phyloP scores from a whole-genome alignment of 2,329 filamentous ascomycete species.

The Claviceps digitariae region DNA sequence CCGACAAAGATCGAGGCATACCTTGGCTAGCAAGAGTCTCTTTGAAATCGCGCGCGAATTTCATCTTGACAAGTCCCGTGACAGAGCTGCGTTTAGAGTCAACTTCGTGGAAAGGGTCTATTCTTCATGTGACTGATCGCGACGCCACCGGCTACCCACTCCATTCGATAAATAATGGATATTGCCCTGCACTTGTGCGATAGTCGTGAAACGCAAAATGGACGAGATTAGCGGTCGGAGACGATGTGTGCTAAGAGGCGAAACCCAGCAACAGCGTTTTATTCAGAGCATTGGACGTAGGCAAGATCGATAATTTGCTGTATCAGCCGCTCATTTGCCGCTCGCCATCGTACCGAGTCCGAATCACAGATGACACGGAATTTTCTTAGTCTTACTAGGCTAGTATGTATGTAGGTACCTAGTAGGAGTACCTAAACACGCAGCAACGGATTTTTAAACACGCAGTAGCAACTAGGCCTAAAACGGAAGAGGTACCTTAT shows the following conservation, averaged over 20 bases:
- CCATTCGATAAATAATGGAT: neutral
- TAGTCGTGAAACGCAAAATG: neutral
- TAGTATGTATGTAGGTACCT: neutral
- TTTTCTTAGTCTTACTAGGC: neutral
- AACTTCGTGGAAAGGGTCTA: neutral
- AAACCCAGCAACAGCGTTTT: neutral
- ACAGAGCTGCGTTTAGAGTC: neutral
- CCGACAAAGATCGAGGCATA: slow-evolving; percentile 10
- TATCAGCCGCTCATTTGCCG: neutral
- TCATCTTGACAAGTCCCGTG: slow-evolving; percentile 42
- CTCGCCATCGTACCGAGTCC: neutral
- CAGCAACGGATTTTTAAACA: too few relatives aligned
- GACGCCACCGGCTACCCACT: neutral
- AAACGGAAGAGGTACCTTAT: too few relatives aligned
- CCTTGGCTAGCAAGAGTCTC: slow-evolving; percentile 52
- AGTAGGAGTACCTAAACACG: too few relatives aligned
- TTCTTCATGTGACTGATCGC: neutral
- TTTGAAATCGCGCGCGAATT: slow-evolving; percentile 72
- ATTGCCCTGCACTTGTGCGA: neutral
- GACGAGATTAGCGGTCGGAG: neutral
- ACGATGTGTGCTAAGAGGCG: neutral
- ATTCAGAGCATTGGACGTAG: neutral
- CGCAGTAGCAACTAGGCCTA: too few relatives aligned
- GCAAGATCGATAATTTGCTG: neutral
- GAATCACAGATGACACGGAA: neutral